These are phyloP conservation scores for Trichoderma polysporum DNA, from an alignment of 2,329 filamentous ascomycete genomes.

Conservation along the genomic window DNA sequence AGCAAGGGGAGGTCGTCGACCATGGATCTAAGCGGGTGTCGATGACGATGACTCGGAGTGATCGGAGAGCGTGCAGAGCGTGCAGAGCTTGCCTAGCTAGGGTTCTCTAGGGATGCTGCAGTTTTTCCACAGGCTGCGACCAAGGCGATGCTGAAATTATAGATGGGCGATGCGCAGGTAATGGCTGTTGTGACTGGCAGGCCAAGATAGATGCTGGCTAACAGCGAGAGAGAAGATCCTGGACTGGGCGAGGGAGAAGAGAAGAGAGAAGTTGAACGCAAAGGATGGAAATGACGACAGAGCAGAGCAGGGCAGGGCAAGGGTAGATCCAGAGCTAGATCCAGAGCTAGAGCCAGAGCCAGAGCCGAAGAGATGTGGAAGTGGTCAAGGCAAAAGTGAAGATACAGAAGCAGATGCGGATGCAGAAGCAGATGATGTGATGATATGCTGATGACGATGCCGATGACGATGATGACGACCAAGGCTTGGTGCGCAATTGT, in stretches of 20 bases:
- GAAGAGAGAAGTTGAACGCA: background rate
- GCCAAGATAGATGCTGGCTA: background rate
- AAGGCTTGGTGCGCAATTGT: conserved; percentile 8
- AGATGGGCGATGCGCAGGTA: background rate
- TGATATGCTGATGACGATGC: conserved; percentile 17
- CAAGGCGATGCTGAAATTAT: background rate
- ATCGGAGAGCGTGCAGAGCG: conserved; percentile 3
- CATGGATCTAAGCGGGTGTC: background rate
- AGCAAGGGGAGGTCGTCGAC: background rate
- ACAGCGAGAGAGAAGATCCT: background rate
- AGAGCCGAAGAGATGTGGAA: background rate
- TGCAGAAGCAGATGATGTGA: background rate
- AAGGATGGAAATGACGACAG: background rate
- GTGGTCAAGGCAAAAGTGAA: background rate
- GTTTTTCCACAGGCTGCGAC: background rate
- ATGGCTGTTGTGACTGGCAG: background rate
- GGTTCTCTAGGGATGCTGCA: background rate
- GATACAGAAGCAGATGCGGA: background rate
- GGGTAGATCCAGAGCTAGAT: background rate
- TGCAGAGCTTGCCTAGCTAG: background rate
- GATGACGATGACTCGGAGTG: conserved; percentile 1
- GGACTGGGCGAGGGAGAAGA: background rate
- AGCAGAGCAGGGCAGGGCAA: background rate
- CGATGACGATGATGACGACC: conserved; percentile 17
- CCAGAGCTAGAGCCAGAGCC: background rate